These are phyloP conservation scores for Irpex lacteus DNA, from an alignment of 1,284 basidiomycete genomes.

Conservation along the genomic window DNA sequence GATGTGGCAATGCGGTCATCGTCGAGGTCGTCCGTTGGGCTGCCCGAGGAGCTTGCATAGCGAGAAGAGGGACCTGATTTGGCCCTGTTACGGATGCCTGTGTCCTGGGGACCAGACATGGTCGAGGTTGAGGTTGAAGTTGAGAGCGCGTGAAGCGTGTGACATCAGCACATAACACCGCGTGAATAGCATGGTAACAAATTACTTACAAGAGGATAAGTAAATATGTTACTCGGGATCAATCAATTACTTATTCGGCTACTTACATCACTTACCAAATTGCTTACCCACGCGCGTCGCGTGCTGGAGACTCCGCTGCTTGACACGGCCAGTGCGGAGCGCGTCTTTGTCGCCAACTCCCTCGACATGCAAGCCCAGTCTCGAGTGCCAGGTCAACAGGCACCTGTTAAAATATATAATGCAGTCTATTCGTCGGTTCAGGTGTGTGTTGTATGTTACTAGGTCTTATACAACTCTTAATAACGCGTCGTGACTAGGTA, in stretches of 20 bases:
- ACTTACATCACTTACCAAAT: constrained; percentile 1
- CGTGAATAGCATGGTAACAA: neutral
- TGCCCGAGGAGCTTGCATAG: constrained; percentile 1
- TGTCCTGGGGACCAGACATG: constrained; percentile 19
- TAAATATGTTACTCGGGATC: neutral
- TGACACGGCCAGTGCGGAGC: neutral
- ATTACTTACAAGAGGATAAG: neutral
- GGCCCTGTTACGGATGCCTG: constrained; percentile 15
- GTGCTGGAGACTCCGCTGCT: constrained; percentile 1
- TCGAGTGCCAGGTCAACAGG: constrained; percentile 39
- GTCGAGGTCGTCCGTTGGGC: constrained; percentile 20
- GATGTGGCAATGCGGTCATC: constrained; percentile 21
- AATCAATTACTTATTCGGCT: neutral
- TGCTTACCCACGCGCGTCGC: constrained; percentile 4
- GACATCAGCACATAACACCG: constrained; percentile 1
- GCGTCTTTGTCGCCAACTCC: constrained; percentile 9
- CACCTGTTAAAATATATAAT: constrained; percentile 83
- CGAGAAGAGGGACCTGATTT: constrained; percentile 3
- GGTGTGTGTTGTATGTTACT: constrained; percentile 38
- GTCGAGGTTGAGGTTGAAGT: constrained; percentile 3
- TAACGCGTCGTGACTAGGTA: constrained; percentile 55
- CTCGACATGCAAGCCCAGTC: constrained; percentile 32
- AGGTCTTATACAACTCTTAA: constrained; percentile 21
- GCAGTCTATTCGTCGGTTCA: constrained; percentile 86
- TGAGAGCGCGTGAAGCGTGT: constrained; percentile 1